Conservation (phyloP, 768 basidiomycete genomes). For the Holtermannia corniformis region DNA sequence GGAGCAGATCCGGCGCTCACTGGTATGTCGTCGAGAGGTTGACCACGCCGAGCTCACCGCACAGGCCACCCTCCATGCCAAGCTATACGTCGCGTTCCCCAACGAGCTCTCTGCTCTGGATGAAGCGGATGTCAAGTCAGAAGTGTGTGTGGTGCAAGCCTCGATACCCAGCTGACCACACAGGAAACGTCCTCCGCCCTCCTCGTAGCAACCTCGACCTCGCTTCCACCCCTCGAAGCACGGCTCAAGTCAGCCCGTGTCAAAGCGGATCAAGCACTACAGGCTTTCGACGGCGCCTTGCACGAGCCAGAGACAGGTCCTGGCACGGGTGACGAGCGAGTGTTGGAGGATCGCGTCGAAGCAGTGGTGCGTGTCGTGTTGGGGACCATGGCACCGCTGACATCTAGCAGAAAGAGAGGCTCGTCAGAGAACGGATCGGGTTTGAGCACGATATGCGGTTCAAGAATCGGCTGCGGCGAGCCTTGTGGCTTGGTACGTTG, state of each 20-base stretch:
- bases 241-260: background rate
- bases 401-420: background rate
- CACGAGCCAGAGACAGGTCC: no score
- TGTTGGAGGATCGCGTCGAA: background rate
- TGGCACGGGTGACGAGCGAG: no score
- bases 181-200: background rate
- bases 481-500: background rate
- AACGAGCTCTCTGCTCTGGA: background rate
- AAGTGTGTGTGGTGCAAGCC: background rate
- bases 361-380: background rate
- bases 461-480: background rate
- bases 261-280: background rate
- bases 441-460: background rate
- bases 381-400: background rate
- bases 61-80: background rate
- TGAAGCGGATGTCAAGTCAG: background rate
- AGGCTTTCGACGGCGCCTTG: background rate
- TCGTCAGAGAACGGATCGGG: background rate
- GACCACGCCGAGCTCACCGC: background rate
- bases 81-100: background rate
- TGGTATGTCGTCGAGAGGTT: slow-evolving; percentile 11
- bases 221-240: background rate
- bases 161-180: background rate
- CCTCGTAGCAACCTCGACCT: background rate
- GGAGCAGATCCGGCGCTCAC: slow-evolving; percentile 16